Base-by-base conservation (phyloP, 2,329 filamentous ascomycete genomes). In the Lasiodiplodia sp. region DNA sequence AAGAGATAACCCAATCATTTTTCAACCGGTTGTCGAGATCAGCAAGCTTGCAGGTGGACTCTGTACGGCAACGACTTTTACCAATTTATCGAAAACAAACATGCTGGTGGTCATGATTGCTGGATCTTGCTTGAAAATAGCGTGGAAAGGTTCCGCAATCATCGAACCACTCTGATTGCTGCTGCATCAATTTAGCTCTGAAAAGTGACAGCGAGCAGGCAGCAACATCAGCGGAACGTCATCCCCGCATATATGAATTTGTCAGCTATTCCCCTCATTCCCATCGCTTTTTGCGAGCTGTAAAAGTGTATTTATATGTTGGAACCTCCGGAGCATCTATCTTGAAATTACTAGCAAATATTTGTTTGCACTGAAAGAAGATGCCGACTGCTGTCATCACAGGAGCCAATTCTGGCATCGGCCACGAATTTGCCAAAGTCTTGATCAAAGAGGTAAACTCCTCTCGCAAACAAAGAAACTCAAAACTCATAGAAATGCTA, bases 331-430 rank as follows among this genome's bases (percentile, higher is more conserved):
- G n/a, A 38, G 4, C 16, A n/a, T 18, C 28, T 8, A 7, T 10
- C 55, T 25, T 34, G 12, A 40, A 28, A 2, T 18, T 5, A 28
- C 23, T 1, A 28, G 21, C 14, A 10, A 28, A 53, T 2, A 28
- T 18, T 5, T 10, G 11, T 28, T 28, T 53, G 11, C 21, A 11
- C 34, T 18, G 10, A 49, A 49, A n/a, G 11, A 76, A 64, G 47
- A 81, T 81, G 77, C 77, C 78, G n/a, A 78, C 77, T 21, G 79
- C 77, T 47, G 72, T 83, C 18, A 75, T 83, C 3, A 82, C 80
- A 34, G 80, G 80, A 23, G 80, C 79, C 4, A 81, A 82, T 67
- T 79, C 76, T 25, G 80, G 80, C 69, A 82, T 83, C 58, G 79
- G 79, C 31, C 72, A 80, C 72, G 77, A 79, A 14, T 79, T 82